Evolutionary conservation across 441 rosid species (phyloP).

Genomic region (Eruca vesicaria): DNA sequence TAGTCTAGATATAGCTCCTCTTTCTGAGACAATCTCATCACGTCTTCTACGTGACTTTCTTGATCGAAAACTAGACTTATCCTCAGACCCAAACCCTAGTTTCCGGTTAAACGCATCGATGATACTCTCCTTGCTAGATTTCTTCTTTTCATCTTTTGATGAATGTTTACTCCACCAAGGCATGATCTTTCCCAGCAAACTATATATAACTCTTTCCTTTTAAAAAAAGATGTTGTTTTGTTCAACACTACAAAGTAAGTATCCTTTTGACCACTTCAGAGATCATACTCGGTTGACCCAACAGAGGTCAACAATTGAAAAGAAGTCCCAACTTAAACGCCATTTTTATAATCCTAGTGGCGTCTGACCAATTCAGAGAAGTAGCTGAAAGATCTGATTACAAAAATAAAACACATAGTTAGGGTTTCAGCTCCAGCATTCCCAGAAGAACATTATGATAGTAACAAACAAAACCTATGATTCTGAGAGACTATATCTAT

Average conservation of each 20-base stretch:
- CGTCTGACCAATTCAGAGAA: constrained; percentile 30
- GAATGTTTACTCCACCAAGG: constrained; percentile 73
- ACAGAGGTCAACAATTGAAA: constrained; percentile 33
- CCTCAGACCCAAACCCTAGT: constrained; percentile 51
- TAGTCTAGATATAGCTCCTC: constrained; percentile 56
- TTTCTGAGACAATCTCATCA: constrained; percentile 48
- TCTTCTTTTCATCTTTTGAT: constrained; percentile 63
- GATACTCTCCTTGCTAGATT: constrained; percentile 58
- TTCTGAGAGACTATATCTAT: not conserved
- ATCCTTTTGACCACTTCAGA: constrained; percentile 32
- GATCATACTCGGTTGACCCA: constrained; percentile 28
- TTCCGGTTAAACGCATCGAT: constrained; percentile 55
- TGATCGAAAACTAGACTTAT: constrained; percentile 40
- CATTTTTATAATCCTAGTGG: constrained; percentile 21
- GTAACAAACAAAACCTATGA: not conserved
- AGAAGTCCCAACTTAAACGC: constrained; percentile 2
- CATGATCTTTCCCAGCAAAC: constrained; percentile 40
- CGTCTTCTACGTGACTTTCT: constrained; percentile 44
- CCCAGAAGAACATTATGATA: constrained; percentile 3
- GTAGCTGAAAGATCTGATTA: constrained; percentile 30
- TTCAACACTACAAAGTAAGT: constrained; percentile 25
- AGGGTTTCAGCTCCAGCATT: constrained; percentile 16
- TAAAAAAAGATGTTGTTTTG: constrained; percentile 8
- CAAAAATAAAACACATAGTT: constrained; percentile 17
- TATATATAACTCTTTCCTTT: constrained; percentile 19